phyloP scores from a whole-genome alignment of 371 early-diverging fungal species.

The Mortierella sp. region DNA sequence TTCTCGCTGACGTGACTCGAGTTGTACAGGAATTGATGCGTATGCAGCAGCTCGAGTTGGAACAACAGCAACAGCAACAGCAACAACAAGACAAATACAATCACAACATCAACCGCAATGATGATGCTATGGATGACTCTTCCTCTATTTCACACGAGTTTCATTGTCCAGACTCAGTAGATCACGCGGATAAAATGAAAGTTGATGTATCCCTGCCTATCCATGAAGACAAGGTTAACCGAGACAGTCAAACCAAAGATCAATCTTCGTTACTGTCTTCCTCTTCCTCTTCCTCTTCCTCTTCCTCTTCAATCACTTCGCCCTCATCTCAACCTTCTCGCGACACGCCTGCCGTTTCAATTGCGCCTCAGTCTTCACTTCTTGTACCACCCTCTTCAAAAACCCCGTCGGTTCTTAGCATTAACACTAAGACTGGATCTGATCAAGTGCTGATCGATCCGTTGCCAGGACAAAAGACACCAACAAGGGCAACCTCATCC shows the following conservation, averaged over 20 bases:
- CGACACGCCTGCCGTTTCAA: background rate
- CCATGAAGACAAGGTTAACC: constrained; percentile 6
- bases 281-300: constrained; percentile 3
- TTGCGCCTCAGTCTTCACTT: background rate
- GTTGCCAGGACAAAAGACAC: constrained; percentile 31
- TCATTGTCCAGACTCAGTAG: background rate
- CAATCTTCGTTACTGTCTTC: constrained; percentile 19
- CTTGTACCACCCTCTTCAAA: background rate
- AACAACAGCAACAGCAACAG: constrained; percentile 15
- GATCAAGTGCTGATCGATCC: constrained; percentile 16
- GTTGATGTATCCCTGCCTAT: background rate
- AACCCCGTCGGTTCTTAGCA: background rate
- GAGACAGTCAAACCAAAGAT: background rate
- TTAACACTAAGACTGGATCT: background rate
- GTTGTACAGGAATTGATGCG: constrained; percentile 46
- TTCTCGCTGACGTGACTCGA: constrained; percentile 46
- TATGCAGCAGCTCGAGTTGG: constrained; percentile 26
- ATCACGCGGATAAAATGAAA: constrained; percentile 7
- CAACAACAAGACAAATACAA: constrained; percentile 4
- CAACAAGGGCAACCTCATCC: constrained; percentile 23
- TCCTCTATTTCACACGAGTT: constrained; percentile 22
- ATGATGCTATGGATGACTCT: constrained; percentile 11
- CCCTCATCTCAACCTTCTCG: constrained; percentile 2
- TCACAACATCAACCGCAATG: constrained; percentile 1
- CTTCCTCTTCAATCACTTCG: background rate